A percentile compares a stretch with the other conserved stretches of the same genome.
These are phyloP conservation scores for Pseudofabraea citricarpa DNA, from an alignment of 2,329 filamentous ascomycete species.

Conservation along the genomic window DNA sequence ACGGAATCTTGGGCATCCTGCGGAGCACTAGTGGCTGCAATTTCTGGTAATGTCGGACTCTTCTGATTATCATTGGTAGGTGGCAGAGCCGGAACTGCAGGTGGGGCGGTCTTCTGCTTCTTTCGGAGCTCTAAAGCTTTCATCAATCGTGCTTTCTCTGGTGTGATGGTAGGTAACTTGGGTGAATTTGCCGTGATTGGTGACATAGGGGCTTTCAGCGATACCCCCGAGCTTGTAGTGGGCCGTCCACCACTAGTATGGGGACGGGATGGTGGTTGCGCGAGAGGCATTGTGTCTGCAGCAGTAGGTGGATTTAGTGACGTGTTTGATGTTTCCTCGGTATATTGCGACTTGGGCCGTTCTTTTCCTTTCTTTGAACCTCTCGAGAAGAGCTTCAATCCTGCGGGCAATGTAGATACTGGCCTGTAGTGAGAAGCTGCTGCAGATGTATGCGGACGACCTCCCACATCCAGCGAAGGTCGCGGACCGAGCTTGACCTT, in stretches of 20 bases:
- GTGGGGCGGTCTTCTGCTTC: constrained; percentile 55
- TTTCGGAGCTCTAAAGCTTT: constrained; percentile 89
- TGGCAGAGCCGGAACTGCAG: constrained; percentile 5
- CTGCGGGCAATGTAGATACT: constrained; percentile 73
- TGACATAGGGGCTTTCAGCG: constrained; percentile 16
- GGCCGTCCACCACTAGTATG: constrained; percentile 28
- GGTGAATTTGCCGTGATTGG: constrained; percentile 18
- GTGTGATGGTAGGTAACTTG: constrained; percentile 56
- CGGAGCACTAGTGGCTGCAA: constrained; percentile 8
- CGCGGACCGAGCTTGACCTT: constrained; percentile 89
- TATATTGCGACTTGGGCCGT: constrained; percentile 33
- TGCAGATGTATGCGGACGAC: constrained; percentile 50
- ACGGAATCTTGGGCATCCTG: constrained; percentile 18
- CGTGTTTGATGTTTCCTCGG: constrained; percentile 21
- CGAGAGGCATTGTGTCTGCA: constrained; percentile 20
- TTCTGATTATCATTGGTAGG: constrained; percentile 4
- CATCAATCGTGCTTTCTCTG: constrained; percentile 88
- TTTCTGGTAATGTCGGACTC: constrained; percentile 6
- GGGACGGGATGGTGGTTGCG: constrained; percentile 21
- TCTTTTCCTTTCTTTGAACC: constrained; percentile 46
- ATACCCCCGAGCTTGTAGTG: constrained; percentile 24
- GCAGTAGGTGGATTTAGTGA: constrained; percentile 21
- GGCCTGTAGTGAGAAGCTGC: constrained; percentile 60
- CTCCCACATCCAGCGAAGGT: constrained; percentile 65
- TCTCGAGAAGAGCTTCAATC: constrained; percentile 67